Evolutionary conservation across 2,329 filamentous ascomycete species (phyloP).

Genomic region (Alternaria gansuensis): DNA sequence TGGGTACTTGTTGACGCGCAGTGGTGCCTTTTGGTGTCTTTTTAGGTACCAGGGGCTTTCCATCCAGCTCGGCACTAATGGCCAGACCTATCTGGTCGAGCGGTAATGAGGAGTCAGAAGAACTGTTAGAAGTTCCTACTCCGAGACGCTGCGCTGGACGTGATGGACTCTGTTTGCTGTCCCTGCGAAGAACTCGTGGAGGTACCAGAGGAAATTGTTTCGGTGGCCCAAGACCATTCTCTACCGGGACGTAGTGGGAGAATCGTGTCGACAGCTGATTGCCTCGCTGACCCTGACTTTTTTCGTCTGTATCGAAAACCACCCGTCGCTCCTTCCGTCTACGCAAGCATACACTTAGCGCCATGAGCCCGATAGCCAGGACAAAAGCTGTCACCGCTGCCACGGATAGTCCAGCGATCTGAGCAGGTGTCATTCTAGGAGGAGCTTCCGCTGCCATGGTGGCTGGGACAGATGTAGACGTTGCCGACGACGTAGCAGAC

Average conservation of each 20-base stretch:
- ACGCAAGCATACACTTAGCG: constrained; percentile 48
- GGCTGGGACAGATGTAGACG: constrained; percentile 25
- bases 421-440: constrained; percentile 48
- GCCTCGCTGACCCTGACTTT: constrained; percentile 19
- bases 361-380: constrained; percentile 52
- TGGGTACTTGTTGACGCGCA: constrained; percentile 18
- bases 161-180: constrained; percentile 10
- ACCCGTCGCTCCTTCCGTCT: constrained; percentile 45
- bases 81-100: constrained; percentile 51
- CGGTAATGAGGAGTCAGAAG: constrained; percentile 35
- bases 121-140: constrained; percentile 33
- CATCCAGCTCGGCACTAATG: constrained; percentile 49
- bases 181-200: constrained; percentile 24
- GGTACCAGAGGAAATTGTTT: constrained; percentile 30
- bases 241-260: constrained; percentile 32
- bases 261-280: constrained; percentile 35
- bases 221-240: constrained; percentile 20
- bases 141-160: constrained; percentile 33
- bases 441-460: constrained; percentile 26
- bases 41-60: constrained; percentile 29
- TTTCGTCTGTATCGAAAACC: constrained; percentile 36
- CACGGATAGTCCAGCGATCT: constrained; percentile 52
- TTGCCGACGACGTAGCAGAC: constrained; percentile 33
- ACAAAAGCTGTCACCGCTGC: constrained; percentile 51
- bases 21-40: constrained; percentile 13